Conservation (phyloP, 306 rosid genomes). For the Biancaea sappan region DNA sequence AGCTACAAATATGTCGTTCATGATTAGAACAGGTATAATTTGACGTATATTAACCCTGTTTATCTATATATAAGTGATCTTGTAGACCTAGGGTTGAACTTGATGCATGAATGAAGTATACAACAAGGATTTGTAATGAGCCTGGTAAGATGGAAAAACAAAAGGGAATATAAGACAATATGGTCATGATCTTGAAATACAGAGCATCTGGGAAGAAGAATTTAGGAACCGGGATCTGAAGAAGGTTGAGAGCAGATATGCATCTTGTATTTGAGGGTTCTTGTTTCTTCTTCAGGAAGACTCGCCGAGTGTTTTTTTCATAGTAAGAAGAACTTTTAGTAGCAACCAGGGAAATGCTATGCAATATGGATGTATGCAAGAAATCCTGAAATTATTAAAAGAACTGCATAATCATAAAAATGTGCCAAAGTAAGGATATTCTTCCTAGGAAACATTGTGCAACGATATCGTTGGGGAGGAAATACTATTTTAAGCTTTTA, state of each 20-base stretch:
- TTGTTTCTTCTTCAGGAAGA: neutral
- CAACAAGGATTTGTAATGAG: neutral
- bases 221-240: neutral
- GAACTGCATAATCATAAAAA: no score
- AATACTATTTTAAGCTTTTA: no score
- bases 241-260: neutral
- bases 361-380: no score
- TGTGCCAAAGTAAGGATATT: no score
- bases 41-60: slow-evolving; percentile 21
- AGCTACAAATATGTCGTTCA: neutral
- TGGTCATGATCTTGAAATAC: slow-evolving; percentile 12
- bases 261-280: neutral
- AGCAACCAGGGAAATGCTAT: no score
- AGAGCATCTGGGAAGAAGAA: neutral
- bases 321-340: no score
- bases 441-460: neutral
- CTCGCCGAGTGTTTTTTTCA: no score
- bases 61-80: neutral
- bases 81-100: neutral
- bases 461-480: neutral
- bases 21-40: neutral
- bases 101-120: neutral
- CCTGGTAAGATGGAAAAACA: slow-evolving; percentile 32
- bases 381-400: no score
- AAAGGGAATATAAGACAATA: slow-evolving; percentile 10